phyloP scores from a whole-genome alignment of 768 basidiomycete genomes.

The Dacryopinax primogenitus region DNA sequence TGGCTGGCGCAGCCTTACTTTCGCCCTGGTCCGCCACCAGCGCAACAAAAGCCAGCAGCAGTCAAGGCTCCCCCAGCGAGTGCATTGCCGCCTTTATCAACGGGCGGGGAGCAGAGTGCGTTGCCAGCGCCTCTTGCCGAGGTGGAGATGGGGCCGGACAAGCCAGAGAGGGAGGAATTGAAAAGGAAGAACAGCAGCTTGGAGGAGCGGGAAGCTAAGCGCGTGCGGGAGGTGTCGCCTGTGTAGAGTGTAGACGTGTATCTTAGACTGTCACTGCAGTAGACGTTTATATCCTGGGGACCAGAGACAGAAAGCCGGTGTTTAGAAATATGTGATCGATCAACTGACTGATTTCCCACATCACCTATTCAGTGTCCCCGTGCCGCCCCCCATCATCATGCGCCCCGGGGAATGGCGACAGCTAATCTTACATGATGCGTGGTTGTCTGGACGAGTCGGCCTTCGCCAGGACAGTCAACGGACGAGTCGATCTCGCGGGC shows the following conservation, averaged over 20 bases:
- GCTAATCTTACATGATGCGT: no score
- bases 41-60: not conserved
- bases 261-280: not conserved
- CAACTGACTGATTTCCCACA: no score
- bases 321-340: no score
- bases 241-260: not conserved
- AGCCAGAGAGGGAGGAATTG: not conserved
- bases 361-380: no score
- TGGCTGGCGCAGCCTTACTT: conserved; percentile 66
- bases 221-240: not conserved
- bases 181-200: conserved; percentile 9
- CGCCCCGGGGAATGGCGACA: no score
- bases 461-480: no score
- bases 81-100: not conserved
- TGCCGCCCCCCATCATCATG: no score
- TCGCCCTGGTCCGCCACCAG: conserved; percentile 27
- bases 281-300: no score
- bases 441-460: no score
- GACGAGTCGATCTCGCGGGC: no score
- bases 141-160: not conserved
- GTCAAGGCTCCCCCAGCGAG: not conserved
- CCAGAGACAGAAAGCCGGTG: no score
- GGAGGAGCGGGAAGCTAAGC: conserved; percentile 10
- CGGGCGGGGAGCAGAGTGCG: not conserved
- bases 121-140: not conserved